A percentile compares a stretch with the other conserved stretches of the same genome.
phyloP scores from a whole-genome alignment of 2,329 filamentous ascomycete species.

The Cladophialophora yegresii region DNA sequence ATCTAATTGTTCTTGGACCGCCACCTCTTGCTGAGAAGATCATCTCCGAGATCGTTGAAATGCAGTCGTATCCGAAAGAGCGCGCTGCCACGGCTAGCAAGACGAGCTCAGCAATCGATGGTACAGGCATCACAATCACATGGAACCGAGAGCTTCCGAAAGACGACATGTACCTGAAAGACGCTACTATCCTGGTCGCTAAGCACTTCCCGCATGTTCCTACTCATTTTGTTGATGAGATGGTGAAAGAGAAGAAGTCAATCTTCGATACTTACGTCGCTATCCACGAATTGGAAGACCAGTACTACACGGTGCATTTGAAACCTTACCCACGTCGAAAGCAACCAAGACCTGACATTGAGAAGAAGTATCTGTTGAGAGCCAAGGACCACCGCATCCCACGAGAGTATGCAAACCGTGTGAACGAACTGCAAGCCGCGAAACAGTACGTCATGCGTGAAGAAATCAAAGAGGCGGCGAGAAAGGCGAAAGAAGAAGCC shows the following conservation, averaged over 20 bases:
- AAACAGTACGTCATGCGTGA: slow-evolving; percentile 36
- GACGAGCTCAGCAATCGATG: slow-evolving; percentile 40
- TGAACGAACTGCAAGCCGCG: slow-evolving; percentile 39
- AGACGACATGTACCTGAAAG: slow-evolving; percentile 30
- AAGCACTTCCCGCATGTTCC: slow-evolving; percentile 34
- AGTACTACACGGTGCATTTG: slow-evolving; percentile 16
- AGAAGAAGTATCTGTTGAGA: slow-evolving; percentile 30
- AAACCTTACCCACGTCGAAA: slow-evolving; percentile 35
- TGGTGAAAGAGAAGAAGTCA: slow-evolving; percentile 30
- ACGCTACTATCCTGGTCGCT: slow-evolving; percentile 37
- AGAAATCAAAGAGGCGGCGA: slow-evolving; percentile 23
- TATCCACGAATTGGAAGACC: slow-evolving; percentile 37
- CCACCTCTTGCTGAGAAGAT: slow-evolving; percentile 40
- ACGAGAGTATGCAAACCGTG: slow-evolving; percentile 25
- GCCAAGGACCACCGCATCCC: slow-evolving; percentile 22
- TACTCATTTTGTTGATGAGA: slow-evolving; percentile 31
- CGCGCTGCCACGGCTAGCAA: slow-evolving; percentile 39
- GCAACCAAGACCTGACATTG: slow-evolving; percentile 28
- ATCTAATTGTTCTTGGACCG: slow-evolving; percentile 2
- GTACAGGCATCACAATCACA: slow-evolving; percentile 40
- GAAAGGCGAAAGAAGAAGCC: slow-evolving; percentile 36
- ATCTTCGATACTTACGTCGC: slow-evolving; percentile 39
- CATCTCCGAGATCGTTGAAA: slow-evolving; percentile 47
- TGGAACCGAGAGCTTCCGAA: slow-evolving; percentile 34
- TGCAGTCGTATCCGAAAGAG: slow-evolving; percentile 48